These are phyloP conservation scores for Trichoderma hamatum DNA, from an alignment of 2,329 filamentous ascomycete species.

Conservation along the genomic window DNA sequence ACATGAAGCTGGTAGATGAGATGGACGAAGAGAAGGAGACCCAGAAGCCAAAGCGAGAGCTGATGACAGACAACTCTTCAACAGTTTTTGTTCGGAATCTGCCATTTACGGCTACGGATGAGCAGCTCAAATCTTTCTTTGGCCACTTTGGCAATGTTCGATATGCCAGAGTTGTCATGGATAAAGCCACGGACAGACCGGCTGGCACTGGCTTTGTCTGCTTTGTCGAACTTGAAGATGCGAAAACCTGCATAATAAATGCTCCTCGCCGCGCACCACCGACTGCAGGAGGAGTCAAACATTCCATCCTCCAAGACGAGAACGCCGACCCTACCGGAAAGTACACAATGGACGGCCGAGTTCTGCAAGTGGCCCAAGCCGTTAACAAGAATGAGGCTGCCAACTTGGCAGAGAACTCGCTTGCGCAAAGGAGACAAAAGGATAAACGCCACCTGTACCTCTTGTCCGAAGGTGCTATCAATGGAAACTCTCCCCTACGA, in stretches of 20 bases:
- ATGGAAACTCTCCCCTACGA: constrained; percentile 76
- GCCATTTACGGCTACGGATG: constrained; percentile 84
- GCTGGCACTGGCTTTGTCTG: constrained; percentile 95
- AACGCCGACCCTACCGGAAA: constrained; percentile 76
- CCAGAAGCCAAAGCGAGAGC: constrained; percentile 42
- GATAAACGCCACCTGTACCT: constrained; percentile 92
- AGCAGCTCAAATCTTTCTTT: constrained; percentile 83
- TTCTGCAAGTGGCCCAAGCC: constrained; percentile 81
- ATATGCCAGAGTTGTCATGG: constrained; percentile 90
- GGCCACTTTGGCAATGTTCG: constrained; percentile 82
- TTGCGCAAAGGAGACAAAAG: constrained; percentile 66
- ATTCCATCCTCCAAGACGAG: constrained; percentile 87
- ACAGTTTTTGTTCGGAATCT: constrained; percentile 94
- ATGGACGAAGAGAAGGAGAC: constrained; percentile 38
- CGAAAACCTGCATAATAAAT: constrained; percentile 71
- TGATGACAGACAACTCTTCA: constrained; percentile 64
- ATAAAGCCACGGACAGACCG: constrained; percentile 80
- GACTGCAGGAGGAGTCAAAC: constrained; percentile 58
- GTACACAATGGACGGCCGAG: constrained; percentile 88
- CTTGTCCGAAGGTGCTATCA: constrained; percentile 81
- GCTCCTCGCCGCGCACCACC: constrained; percentile 65
- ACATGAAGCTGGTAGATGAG: constrained; percentile 42
- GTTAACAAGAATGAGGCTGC: constrained; percentile 82
- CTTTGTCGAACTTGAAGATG: constrained; percentile 79
- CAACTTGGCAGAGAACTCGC: constrained; percentile 71